These are phyloP conservation scores for Lasiodiplodia citricola DNA, from an alignment of 2,329 filamentous ascomycete species.

Conservation along the genomic window DNA sequence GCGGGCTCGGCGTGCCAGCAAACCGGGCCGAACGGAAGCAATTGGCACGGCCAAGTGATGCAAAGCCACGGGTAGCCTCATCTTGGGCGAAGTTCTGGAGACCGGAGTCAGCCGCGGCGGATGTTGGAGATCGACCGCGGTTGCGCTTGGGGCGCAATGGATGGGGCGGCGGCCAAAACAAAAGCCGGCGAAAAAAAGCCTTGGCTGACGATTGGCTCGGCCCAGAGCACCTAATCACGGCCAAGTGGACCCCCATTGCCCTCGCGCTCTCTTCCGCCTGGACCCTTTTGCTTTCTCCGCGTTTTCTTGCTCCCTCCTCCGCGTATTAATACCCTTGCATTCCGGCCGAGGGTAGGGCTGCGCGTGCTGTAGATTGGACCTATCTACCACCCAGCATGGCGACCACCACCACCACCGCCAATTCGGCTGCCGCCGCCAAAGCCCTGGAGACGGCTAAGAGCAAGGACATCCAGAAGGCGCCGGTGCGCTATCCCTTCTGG, in stretches of 20 bases:
- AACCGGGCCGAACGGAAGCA: background rate
- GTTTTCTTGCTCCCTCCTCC: background rate
- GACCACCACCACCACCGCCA: conserved; percentile 9
- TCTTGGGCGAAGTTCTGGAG: background rate
- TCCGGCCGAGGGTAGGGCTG: conserved; percentile 7
- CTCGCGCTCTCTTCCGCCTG: background rate
- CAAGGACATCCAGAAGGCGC: conserved; percentile 47
- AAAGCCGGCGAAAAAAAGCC: conserved; percentile 23
- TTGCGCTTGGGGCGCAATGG: background rate
- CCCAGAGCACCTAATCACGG: background rate
- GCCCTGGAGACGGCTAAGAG: conserved; percentile 44
- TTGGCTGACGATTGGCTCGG: conserved; percentile 25
- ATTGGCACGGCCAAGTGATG: conserved; percentile 7
- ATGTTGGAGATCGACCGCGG: conserved; percentile 13
- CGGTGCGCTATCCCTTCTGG: conserved; percentile 67
- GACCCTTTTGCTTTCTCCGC: conserved; percentile 18
- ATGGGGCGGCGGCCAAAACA: conserved; percentile 19
- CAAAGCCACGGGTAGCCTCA: conserved; percentile 23
- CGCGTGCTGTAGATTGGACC: background rate
- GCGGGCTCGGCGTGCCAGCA: background rate
- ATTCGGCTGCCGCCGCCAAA: conserved; percentile 48
- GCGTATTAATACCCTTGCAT: background rate
- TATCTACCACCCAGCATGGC: conserved; percentile 17
- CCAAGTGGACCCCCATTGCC: background rate
- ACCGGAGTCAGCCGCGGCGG: conserved; percentile 13